A percentile compares a stretch with the other conserved stretches of the same genome.
Evolutionary conservation across 139 green algal genomes (phyloP).

Genomic region (Chlorella vulgaris): DNA sequence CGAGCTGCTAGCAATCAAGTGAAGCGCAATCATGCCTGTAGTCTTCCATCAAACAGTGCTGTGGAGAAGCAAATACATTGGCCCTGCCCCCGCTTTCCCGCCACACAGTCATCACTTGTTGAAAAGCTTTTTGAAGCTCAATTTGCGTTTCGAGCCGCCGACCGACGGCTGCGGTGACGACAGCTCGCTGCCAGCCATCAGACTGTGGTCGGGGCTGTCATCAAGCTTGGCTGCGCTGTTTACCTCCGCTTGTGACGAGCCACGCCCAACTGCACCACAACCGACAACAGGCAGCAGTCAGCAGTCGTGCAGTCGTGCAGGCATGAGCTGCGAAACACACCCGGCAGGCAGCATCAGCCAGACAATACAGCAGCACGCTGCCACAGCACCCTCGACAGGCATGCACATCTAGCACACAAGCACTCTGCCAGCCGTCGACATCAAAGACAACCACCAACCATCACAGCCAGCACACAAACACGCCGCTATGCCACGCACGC

Average conservation of each 20-base stretch:
- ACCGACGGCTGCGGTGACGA: constrained; percentile 14
- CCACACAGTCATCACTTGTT: background rate
- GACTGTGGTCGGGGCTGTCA: constrained; percentile 19
- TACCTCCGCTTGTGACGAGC: background rate
- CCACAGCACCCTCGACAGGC: too few species aligned
- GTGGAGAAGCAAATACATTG: too few species aligned
- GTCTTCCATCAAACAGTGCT: too few species aligned
- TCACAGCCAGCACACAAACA: background rate
- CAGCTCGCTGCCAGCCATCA: constrained; percentile 25
- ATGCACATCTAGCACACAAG: too few species aligned
- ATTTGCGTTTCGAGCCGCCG: background rate
- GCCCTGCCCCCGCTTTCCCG: too few species aligned
- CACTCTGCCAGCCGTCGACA: too few species aligned
- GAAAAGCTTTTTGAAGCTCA: constrained; percentile 19
- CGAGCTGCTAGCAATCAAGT: too few species aligned
- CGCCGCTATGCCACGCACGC: background rate
- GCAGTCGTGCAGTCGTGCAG: background rate
- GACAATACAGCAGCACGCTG: too few species aligned
- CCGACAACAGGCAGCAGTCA: background rate
- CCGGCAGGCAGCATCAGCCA: too few species aligned
- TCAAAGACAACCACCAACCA: too few species aligned
- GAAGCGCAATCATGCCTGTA: too few species aligned
- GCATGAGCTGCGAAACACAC: background rate
- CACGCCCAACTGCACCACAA: constrained; percentile 9
- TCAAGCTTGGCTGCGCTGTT: background rate